phyloP scores from a whole-genome alignment of 495 filamentous ascomycete genomes.

The Astrothelium subdiscretum region DNA sequence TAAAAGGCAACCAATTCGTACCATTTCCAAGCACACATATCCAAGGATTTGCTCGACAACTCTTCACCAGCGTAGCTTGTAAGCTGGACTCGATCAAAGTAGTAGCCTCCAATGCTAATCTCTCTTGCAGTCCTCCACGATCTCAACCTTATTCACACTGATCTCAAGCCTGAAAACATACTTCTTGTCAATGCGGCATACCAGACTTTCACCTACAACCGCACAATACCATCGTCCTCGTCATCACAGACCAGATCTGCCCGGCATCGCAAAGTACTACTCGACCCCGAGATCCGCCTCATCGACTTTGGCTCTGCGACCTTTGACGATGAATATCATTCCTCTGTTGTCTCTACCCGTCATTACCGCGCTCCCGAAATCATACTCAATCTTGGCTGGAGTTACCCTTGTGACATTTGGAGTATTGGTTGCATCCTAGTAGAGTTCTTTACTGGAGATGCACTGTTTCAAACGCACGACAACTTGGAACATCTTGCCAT shows the following conservation, averaged over 20 bases:
- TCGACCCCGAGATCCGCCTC: conserved; percentile 91
- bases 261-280: conserved; percentile 72
- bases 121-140: conserved; percentile 72
- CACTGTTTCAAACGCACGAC: conserved; percentile 95
- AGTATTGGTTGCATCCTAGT: conserved; percentile 98
- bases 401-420: conserved; percentile 96
- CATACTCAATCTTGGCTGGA: conserved; percentile 94
- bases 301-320: conserved; percentile 98
- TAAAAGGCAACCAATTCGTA: conserved; percentile 88
- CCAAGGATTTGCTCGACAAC: conserved; percentile 86
- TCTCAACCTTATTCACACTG: conserved; percentile 94
- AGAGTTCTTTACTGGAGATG: conserved; percentile 98
- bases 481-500: conserved; percentile 98
- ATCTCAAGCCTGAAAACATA: conserved; percentile 97
- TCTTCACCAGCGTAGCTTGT: conserved; percentile 98
- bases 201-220: conserved; percentile 95
- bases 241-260: conserved; percentile 63
- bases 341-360: conserved; percentile 87
- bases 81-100: conserved; percentile 31
- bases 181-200: conserved; percentile 80
- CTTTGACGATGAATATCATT: conserved; percentile 97
- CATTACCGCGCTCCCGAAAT: conserved; percentile 97
- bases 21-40: conserved; percentile 99
- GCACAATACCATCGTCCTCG: conserved; percentile 85
- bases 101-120: conserved; percentile 19